Evolutionary conservation across 257 asterid genomes (phyloP).

Genomic region (Fraxinus anomala): DNA sequence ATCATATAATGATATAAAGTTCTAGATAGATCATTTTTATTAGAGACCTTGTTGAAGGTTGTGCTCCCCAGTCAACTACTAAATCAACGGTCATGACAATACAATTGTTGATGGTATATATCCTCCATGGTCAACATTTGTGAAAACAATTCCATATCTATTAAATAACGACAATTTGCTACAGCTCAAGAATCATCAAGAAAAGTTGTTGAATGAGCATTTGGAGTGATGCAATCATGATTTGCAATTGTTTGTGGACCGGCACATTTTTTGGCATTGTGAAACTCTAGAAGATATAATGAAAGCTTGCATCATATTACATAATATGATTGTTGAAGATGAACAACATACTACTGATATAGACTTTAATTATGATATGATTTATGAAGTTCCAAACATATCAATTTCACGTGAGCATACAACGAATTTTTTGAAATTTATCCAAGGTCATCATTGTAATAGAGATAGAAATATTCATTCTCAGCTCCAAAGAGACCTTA

Average conservation of each 20-base stretch:
- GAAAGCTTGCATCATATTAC: neutral
- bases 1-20: too few species aligned
- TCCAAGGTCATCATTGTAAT: neutral
- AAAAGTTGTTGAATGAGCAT: slow-evolving; percentile 14
- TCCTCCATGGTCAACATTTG: neutral
- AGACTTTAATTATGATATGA: neutral
- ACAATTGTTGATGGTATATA: too few species aligned
- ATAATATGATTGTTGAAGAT: neutral
- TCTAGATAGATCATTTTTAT: too few species aligned
- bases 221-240: slow-evolving; percentile 2
- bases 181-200: neutral
- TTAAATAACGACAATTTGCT: neutral
- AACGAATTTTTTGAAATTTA: too few species aligned
- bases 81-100: too few species aligned
- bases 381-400: neutral
- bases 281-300: neutral
- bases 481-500: too few species aligned
- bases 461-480: too few species aligned
- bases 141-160: neutral
- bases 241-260: slow-evolving; percentile 1
- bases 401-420: neutral
- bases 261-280: neutral
- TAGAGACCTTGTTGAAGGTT: too few species aligned
- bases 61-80: too few species aligned
- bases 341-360: neutral